Evolutionary conservation across 306 rosid species (phyloP), one percentile per base, ranked within the genome.

Genomic region (Begonia fuchsioides): DNA sequence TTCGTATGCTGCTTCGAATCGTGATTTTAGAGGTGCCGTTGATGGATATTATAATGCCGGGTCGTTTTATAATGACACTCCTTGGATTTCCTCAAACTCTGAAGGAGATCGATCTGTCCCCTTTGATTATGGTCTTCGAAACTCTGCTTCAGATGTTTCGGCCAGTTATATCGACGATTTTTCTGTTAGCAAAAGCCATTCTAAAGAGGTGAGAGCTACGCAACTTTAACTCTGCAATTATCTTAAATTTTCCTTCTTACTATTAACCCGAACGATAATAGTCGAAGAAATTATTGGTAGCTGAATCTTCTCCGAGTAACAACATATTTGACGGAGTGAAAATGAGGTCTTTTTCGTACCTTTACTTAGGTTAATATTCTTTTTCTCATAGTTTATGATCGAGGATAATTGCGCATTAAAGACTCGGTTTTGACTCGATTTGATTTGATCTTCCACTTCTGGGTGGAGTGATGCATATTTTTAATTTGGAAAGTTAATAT

Each of bases 161-260:
- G 86, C 86, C 40, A 79, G 83, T 59, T 79, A 74, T 66, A 76
- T 86, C 66, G 96, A 93, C 56, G 86, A 86, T 62, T 82, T 78
- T 74, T 72, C 74, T 63, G 79, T 71, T 74, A 76, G 74, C 72
- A 82, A 82, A 80, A 74, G 96, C 68, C 90, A 79, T 77, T 62
- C 93, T 60, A 79, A 82, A 79, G 90, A 79, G 96, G 96, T 86
- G 68, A 79, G 77, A 35, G 55, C 59, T 50, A 45, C 50, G 32
- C 18, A 46, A 9, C 45, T n/a, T 41, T 41, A 10, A 41, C 14
- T 41, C 14, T n/a, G 14, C 45, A 41, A 41, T 41, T 41, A 43
- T 43, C 15, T 44, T 10, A 7, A 43, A 13, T 13, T 43, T 43
- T 43, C 38, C 13, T 54, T 49, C 49, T 43, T 43, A 20, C 13